Evolutionary conservation across 352 stramenopile species (phyloP).

Genomic region (Phytophthora sp.): DNA sequence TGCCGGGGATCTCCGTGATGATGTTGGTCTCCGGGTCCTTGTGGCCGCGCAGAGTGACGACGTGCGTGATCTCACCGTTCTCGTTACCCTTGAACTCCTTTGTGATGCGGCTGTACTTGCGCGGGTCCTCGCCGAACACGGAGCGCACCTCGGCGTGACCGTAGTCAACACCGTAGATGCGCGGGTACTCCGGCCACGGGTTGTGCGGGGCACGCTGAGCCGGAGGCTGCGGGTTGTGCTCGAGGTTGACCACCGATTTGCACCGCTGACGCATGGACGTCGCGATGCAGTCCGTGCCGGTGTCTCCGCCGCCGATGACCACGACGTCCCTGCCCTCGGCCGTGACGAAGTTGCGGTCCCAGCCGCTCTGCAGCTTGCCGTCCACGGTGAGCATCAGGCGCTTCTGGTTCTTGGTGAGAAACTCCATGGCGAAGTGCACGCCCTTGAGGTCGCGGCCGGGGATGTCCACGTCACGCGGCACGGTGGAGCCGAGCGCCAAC

Average conservation of each 20-base stretch:
- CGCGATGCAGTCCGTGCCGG: slow-evolving; percentile 98
- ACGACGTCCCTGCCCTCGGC: slow-evolving; percentile 98
- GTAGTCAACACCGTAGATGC: slow-evolving; percentile 98
- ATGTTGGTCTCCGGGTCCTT: slow-evolving; percentile 78
- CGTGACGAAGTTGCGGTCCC: slow-evolving; percentile 95
- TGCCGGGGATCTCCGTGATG: slow-evolving; percentile 73
- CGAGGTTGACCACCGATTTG: slow-evolving; percentile 97
- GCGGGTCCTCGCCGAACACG: slow-evolving; percentile 93
- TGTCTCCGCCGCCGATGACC: slow-evolving; percentile 97
- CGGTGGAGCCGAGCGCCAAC: slow-evolving; percentile 95
- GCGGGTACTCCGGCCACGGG: slow-evolving; percentile 98
- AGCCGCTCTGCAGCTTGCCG: slow-evolving; percentile 95
- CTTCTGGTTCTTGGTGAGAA: slow-evolving; percentile 98
- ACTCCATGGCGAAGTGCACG: slow-evolving; percentile 98
- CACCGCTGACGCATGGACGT: slow-evolving; percentile 97
- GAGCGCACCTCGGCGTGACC: slow-evolving; percentile 95
- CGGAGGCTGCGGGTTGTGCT: slow-evolving; percentile 95
- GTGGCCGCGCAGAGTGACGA: slow-evolving; percentile 57
- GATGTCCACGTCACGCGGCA: slow-evolving; percentile 93
- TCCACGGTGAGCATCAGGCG: slow-evolving; percentile 95
- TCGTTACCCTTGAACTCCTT: slow-evolving; percentile 85
- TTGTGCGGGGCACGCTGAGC: slow-evolving; percentile 92
- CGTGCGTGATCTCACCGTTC: slow-evolving; percentile 77
- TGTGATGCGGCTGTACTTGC: slow-evolving; percentile 77
- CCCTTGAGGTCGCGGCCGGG: slow-evolving; percentile 92